Evolutionary conservation across 1,139 yeast genomes (phyloP), one percentile per base, ranked within the genome.

Genomic region (Hemisphaericaspora xylanilytica): DNA sequence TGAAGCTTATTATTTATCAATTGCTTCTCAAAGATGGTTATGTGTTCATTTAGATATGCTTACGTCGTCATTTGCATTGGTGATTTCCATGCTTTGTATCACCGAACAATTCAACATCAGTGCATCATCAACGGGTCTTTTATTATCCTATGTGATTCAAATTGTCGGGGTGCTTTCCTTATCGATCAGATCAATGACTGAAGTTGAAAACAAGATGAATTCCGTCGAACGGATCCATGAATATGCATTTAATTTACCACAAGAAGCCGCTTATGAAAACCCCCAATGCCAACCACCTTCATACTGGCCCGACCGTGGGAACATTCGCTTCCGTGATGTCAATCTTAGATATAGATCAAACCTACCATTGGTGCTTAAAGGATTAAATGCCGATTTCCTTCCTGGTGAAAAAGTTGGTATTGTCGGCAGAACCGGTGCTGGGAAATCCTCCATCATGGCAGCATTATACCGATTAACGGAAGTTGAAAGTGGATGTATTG

Each of bases 341-440:
- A 80, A 94, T 2, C 70, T 92, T 50, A 77, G 95, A 53, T 92
- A 92, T 61, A 92, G 96, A 25, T 85, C 90, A 10, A 79, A 79
- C 16, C 69, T 90, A 49, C 97, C 97, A n/a, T 71, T 78, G 44
- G 97, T 92, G 15, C 87, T 92, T 53, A 86, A 88, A 56, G 75
- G 83, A 48, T 94, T 90, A 27, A 64, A 87, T 0, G 88, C 90
- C 59, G 71, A 76, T 34, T 88, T 92, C 29, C 78, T 81, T 33
- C 80, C 95, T 10, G 81, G 81, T 48, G 78, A 81, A 55, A 92
- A 92, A 60, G 78, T 92, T 50, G 98, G 97, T 53, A 85, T 92
- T 55, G 96, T 92, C 50, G 98, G 97, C 35, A 83, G 97, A 62
- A 92, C 98, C 1, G 98, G 98, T 41, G 90, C 90, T 7, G 92